These are phyloP conservation scores for Jamesozyma hellenica DNA, from an alignment of 805 yeast species.

Conservation along the genomic window DNA sequence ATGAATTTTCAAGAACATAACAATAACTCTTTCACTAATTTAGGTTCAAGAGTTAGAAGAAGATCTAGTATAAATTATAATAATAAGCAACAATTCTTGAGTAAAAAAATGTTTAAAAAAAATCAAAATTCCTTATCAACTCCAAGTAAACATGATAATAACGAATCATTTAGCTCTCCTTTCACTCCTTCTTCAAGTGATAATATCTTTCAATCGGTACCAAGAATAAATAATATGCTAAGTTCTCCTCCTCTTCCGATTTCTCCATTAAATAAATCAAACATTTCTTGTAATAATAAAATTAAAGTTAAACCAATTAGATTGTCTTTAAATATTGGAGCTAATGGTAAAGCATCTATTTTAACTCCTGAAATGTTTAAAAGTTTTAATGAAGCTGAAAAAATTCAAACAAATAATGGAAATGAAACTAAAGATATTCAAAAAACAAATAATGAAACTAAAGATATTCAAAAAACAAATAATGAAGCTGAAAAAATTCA, in stretches of 20 bases:
- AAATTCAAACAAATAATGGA: neutral
- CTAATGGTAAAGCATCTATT: slow-evolving; percentile 29
- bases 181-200: slow-evolving; percentile 7
- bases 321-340: slow-evolving; percentile 22
- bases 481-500: neutral
- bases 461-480: neutral
- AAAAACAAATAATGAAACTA: neutral
- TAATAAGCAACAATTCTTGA: neutral
- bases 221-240: slow-evolving; percentile 6
- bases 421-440: neutral
- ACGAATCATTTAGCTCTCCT: slow-evolving; percentile 2
- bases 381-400: neutral
- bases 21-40: too few relatives aligned
- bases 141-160: neutral
- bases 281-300: too few relatives aligned
- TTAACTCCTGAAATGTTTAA: slow-evolving; percentile 9
- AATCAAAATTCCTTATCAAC: neutral
- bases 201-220: slow-evolving; percentile 8
- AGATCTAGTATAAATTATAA: neutral
- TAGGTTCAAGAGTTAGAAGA: neutral
- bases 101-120: neutral
- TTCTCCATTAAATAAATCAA: neutral
- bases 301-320: too few relatives aligned
- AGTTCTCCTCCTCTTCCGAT: slow-evolving; percentile 11
- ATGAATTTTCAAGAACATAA: too few relatives aligned